Conservation (phyloP, 352 stramenopile species). For the Phytophthora lateralis region DNA sequence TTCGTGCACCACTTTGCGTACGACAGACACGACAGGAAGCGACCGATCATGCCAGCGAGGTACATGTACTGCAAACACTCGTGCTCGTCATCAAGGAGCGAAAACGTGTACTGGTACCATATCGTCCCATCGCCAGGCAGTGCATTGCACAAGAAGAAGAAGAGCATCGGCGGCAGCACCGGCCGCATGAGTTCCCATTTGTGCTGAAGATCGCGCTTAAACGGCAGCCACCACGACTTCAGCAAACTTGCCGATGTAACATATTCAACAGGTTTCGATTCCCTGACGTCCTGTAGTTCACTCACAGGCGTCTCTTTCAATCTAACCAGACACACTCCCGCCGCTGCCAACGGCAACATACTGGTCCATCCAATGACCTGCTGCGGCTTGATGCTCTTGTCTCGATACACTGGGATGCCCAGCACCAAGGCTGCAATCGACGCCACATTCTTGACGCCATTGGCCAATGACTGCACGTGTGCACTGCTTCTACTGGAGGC, state of each 20-base stretch:
- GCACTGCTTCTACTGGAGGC: constrained; percentile 61
- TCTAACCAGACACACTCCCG: constrained; percentile 50
- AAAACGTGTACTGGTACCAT: constrained; percentile 87
- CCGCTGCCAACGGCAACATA: constrained; percentile 58
- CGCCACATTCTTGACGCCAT: constrained; percentile 67
- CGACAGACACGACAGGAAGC: constrained; percentile 75
- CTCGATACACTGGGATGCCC: constrained; percentile 70
- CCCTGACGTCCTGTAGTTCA: background rate
- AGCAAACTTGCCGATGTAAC: constrained; percentile 17
- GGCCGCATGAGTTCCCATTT: constrained; percentile 59
- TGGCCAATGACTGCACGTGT: constrained; percentile 71
- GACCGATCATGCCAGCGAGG: constrained; percentile 67
- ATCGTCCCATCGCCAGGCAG: constrained; percentile 65
- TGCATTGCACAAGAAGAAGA: constrained; percentile 84
- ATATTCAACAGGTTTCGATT: background rate
- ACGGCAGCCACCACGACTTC: constrained; percentile 42
- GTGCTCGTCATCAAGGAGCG: constrained; percentile 53
- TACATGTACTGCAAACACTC: constrained; percentile 81
- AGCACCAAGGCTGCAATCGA: constrained; percentile 66
- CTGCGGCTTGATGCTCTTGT: constrained; percentile 54
- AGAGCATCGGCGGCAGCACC: constrained; percentile 73
- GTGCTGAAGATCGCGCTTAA: constrained; percentile 49
- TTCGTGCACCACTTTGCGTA: constrained; percentile 75
- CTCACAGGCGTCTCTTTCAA: constrained; percentile 47
- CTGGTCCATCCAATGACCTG: constrained; percentile 71